phyloP scores from a whole-genome alignment of 441 rosid species.

The Jatropha podagrica region DNA sequence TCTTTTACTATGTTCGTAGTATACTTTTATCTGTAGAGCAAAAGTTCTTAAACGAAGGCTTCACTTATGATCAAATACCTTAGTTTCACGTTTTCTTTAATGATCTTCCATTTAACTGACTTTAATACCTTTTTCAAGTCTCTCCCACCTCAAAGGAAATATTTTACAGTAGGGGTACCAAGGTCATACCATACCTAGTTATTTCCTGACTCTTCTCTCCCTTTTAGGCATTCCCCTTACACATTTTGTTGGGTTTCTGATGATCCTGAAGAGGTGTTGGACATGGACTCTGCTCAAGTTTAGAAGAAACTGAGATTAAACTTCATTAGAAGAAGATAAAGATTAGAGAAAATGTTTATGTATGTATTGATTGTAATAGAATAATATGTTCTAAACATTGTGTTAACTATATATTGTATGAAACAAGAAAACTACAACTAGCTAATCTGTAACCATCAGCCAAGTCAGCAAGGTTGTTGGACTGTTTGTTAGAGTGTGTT shows the following conservation, averaged over 20 bases:
- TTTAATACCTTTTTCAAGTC: constrained; percentile 12
- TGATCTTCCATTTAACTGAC: constrained; percentile 4
- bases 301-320: no score
- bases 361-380: no score
- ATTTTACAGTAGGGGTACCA: background rate
- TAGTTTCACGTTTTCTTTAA: constrained; percentile 15
- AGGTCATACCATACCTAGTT: background rate
- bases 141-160: background rate
- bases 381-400: no score
- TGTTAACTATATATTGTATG: no score
- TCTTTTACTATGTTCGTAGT: background rate
- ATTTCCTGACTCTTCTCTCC: constrained; percentile 11
- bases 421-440: no score
- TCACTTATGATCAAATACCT: background rate
- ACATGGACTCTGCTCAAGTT: no score
- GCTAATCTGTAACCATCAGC: no score
- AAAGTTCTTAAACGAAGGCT: constrained; percentile 3
- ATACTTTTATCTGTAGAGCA: background rate
- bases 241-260: constrained; percentile 6
- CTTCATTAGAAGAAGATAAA: no score
- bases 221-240: constrained; percentile 8
- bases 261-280: constrained; percentile 5
- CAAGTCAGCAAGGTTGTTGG: no score
- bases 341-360: no score
- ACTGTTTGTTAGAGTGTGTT: no score